Base-by-base conservation (phyloP, 2,329 filamentous ascomycete genomes). In the Alternaria gansuensis region DNA sequence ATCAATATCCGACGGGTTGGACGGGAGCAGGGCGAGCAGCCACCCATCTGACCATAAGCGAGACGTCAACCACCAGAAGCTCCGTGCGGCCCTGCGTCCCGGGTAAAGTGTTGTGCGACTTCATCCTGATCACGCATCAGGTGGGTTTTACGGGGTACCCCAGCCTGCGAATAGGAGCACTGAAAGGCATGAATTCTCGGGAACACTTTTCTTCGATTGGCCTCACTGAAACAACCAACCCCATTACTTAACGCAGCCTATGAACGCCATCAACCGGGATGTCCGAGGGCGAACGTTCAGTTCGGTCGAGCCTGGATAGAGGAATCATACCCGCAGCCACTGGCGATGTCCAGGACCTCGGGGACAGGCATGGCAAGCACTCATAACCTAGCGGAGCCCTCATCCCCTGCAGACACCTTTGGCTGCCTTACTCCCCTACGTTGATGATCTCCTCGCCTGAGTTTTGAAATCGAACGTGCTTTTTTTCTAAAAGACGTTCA, bases 61-160 rank as follows among this genome's bases (percentile, higher is more conserved):
- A 67, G 55, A 53, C 46, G 36, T 41, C 54, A 60, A 59, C 62
- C 60, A 59, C 48, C 40, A 41, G 54, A 52, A 59, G 68, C 58
- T 60, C 68, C 60, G 66, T 69, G 70, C 69, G 68, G 70, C 37
- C 67, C 67, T 72, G 56, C 59, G 56, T 65, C 54, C 71, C 71
- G 71, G 70, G 66, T 74, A 74, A 74, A 72, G 58, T 64, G 62
- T 39, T 60, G 57, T 51, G 56, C 51, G 29, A 60, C 52, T 50
- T 58, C 56, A 65, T 65, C 41, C 44, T 50, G 60, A 52, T 57
- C 63, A 66, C 52, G 52, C 59, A 50, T 48, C 57, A 57, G 39
- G 46, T 59, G 55, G 58, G 52, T 56, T 34, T 57, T 41, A 40
- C 34, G 40, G 24, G 29, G 28, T 26, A 10, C 26, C 52, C 13